Percentiles rank a stretch among this genome's conserved stretches.
phyloP scores from a whole-genome alignment of 2,329 filamentous ascomycete genomes.

The Plenodomus tracheiphilus region DNA sequence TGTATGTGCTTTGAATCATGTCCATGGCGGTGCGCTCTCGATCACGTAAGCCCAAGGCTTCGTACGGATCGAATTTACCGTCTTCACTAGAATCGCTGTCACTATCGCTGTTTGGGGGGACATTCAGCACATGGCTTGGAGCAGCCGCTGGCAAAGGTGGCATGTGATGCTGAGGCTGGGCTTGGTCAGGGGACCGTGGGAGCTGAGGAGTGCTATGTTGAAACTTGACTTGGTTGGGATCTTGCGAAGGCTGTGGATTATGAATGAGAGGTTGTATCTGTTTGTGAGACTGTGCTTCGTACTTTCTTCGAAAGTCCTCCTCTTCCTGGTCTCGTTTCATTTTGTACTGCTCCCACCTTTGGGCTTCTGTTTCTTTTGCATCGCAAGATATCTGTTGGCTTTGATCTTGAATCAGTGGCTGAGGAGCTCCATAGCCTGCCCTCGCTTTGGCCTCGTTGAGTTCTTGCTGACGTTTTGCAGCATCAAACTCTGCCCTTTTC shows the following conservation, averaged over 20 bases:
- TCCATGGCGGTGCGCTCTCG: background rate
- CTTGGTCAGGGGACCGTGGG: background rate
- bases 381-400: background rate
- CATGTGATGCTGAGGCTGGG: background rate
- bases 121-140: background rate
- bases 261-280: background rate
- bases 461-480: background rate
- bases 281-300: background rate
- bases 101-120: background rate
- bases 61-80: conserved; percentile 1
- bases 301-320: background rate
- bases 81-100: background rate
- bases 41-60: background rate
- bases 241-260: background rate
- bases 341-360: background rate
- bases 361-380: background rate
- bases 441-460: background rate
- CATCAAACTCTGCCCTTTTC: background rate
- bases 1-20: conserved; percentile 1
- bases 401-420: background rate
- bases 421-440: background rate
- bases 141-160: background rate
- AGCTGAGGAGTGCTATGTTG: background rate
- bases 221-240: background rate
- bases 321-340: background rate